A percentile compares a stretch with the other conserved stretches of the same genome.
Evolutionary conservation across 1,139 yeast species (phyloP).

Genomic region (Saccharomyces hybrid): DNA sequence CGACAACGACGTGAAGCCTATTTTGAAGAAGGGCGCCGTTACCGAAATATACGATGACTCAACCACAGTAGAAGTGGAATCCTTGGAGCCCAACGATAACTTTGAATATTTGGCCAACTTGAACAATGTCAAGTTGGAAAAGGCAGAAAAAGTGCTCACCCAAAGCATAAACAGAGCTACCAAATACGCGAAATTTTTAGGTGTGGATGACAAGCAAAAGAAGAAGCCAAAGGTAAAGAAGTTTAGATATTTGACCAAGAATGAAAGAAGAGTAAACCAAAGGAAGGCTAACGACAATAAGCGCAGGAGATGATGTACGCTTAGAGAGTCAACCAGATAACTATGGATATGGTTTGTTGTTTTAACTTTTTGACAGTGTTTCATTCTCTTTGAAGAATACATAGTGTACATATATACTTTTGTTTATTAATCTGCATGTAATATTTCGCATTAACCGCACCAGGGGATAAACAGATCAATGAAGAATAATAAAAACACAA

Average conservation of each 20-base stretch:
- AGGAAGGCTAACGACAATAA: constrained; percentile 44
- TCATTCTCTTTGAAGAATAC: neutral
- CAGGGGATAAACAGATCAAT: neutral
- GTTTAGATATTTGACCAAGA: constrained; percentile 76
- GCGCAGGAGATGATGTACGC: constrained; percentile 24
- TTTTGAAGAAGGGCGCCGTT: constrained; percentile 33
- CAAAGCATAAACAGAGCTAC: constrained; percentile 63
- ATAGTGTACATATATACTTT: neutral
- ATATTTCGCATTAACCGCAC: neutral
- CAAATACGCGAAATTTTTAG: constrained; percentile 61
- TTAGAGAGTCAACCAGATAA: neutral
- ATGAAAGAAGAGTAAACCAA: constrained; percentile 64
- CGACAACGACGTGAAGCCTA: constrained; percentile 31
- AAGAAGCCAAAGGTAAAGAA: constrained; percentile 59
- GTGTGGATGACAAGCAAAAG: constrained; percentile 35
- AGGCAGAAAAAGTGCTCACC: constrained; percentile 54
- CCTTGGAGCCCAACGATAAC: constrained; percentile 50
- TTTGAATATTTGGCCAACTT: constrained; percentile 51
- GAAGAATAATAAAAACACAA: too few species aligned
- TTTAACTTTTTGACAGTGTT: neutral
- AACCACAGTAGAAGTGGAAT: constrained; percentile 47
- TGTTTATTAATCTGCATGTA: neutral
- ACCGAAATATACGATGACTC: constrained; percentile 38
- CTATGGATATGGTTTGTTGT: neutral
- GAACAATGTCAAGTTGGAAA: constrained; percentile 55